Conservation (phyloP, 1,139 yeast species). For the Meyerozyma elateridarum region DNA sequence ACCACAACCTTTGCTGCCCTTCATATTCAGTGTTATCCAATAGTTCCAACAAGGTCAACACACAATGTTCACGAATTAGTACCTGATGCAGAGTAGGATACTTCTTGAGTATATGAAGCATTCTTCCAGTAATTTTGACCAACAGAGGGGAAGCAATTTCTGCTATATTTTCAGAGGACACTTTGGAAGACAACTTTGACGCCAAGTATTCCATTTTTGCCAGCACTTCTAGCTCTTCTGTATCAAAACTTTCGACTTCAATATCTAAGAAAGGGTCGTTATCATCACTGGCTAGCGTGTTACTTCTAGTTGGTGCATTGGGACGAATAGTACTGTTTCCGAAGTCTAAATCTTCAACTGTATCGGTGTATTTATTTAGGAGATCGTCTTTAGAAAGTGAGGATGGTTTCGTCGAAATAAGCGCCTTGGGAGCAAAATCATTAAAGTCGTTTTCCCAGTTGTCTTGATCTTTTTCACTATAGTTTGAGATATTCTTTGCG, state of each 20-base stretch:
- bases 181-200: constrained; percentile 29
- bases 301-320: constrained; percentile 2
- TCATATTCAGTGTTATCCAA: constrained; percentile 36
- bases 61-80: constrained; percentile 46
- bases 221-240: constrained; percentile 41
- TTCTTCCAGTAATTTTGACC: constrained; percentile 36
- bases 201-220: constrained; percentile 40
- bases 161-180: constrained; percentile 27
- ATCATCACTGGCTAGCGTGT: constrained; percentile 18
- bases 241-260: constrained; percentile 39
- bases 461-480: too few species aligned
- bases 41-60: constrained; percentile 44
- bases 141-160: constrained; percentile 30
- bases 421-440: constrained; percentile 12
- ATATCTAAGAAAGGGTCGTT: constrained; percentile 38
- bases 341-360: constrained; percentile 18
- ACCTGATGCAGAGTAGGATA: constrained; percentile 40
- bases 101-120: constrained; percentile 38
- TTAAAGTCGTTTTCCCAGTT: constrained; percentile 35
- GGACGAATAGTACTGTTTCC: constrained; percentile 10
- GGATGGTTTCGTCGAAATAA: constrained; percentile 6
- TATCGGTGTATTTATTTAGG: constrained; percentile 27
- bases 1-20: constrained; percentile 33
- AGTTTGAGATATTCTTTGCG: too few species aligned
- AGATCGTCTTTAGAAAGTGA: constrained; percentile 23